Conservation (phyloP, 805 yeast genomes). For the Kregervanrija delftensis region DNA sequence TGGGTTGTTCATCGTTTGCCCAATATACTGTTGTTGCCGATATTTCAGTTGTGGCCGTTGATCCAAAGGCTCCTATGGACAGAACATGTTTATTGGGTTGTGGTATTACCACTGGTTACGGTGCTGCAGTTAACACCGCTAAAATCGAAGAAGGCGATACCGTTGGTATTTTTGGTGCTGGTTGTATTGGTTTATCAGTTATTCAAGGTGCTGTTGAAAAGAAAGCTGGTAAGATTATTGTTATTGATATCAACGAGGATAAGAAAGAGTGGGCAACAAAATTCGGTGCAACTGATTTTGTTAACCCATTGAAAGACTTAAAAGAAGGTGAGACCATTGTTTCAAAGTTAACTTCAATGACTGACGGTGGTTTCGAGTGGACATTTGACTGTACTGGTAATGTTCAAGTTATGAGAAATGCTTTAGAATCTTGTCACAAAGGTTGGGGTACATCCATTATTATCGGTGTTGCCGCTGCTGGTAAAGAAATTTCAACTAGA, state of each 20-base stretch:
- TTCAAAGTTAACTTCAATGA: slow-evolving; percentile 74
- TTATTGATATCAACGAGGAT: slow-evolving; percentile 77
- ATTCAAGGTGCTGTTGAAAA: slow-evolving; percentile 89
- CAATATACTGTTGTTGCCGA: slow-evolving; percentile 98
- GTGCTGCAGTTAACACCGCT: slow-evolving; percentile 95
- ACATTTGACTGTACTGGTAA: slow-evolving; percentile 99
- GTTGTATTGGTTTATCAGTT: slow-evolving; percentile 94
- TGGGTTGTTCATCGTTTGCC: slow-evolving; percentile 97
- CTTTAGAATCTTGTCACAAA: slow-evolving; percentile 94
- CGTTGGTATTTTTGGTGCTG: slow-evolving; percentile 96
- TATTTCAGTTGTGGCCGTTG: slow-evolving; percentile 89
- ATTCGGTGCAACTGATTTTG: slow-evolving; percentile 93
- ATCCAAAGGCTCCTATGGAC: slow-evolving; percentile 76
- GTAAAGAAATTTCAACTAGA: slow-evolving; percentile 91
- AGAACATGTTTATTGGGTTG: slow-evolving; percentile 92
- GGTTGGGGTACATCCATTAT: slow-evolving; percentile 97
- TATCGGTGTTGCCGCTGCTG: slow-evolving; percentile 99
- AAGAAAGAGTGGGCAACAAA: slow-evolving; percentile 81
- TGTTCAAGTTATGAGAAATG: slow-evolving; percentile 89
- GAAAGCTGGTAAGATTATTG: slow-evolving; percentile 75
- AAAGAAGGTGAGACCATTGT: slow-evolving; percentile 72
- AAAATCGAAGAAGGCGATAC: slow-evolving; percentile 85
- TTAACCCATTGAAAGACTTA: slow-evolving; percentile 68
- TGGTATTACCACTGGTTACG: slow-evolving; percentile 97
- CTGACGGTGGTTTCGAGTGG: slow-evolving; percentile 95